Evolutionary conservation across 2,329 filamentous ascomycete species (phyloP), one percentile per base, ranked within the genome.

Genomic region (Albifimbria verrucaria): DNA sequence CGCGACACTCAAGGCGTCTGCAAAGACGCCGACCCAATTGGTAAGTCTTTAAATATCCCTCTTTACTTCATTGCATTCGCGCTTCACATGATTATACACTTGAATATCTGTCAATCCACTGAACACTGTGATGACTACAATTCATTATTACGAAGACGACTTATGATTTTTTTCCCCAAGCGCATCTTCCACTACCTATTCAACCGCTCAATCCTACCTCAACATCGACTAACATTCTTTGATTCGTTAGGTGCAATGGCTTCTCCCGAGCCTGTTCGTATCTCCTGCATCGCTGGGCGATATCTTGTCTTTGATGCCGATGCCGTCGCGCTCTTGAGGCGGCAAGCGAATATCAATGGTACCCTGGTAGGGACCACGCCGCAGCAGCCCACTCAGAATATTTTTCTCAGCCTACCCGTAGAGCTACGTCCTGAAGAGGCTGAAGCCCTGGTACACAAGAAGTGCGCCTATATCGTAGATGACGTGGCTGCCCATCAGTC

Each of bases 351-450:
- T 68, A 91, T 96, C 63, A 92, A 89, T 65, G 92, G 92, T 57
- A 88, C 94, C 26, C 79, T 96, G 52, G 86, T 90, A 55, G 94
- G 94, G 53, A 92, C 90, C 7, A 85, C 96, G 25, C 93, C 94
- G 2, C 92, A 97, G 72, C 87, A 91, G 53, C 92, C 92, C 6
- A 93, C 95, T 62, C 94, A 99, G 72, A 97, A 96, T 73, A 82
- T 96, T 53, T 97, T 97, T 68, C 82, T 93, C 54, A 90, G 92
- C 45, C 75, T 97, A 48, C 94, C 94, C 3, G 75, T 97, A 23
- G 89, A 97, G 75, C 78, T 99, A 44, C 90, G 94, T 76, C 87
- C 90, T 2, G 94, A 97, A 73, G 94, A 99, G 75, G 92, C 88
- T 4, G 82, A 86, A 58, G 74, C 94, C 51, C 80, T 99, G 24